Percentiles rank a stretch among this genome's conserved stretches.
Conservation (phyloP, 305 asterid species). For the Caryopteris hybrid region DNA sequence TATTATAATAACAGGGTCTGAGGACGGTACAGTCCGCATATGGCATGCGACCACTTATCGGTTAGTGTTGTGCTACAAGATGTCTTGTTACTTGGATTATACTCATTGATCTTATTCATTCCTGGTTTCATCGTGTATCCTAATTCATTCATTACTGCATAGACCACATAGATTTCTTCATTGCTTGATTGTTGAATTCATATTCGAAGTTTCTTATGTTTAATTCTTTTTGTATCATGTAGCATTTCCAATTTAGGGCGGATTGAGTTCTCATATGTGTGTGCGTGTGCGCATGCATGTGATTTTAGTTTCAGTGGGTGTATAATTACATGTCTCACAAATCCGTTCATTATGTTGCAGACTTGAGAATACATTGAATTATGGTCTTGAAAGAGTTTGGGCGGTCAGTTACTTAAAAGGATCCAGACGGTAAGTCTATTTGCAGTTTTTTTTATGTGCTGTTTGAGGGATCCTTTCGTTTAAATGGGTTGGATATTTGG, state of each 20-base stretch:
- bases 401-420: slow-evolving; percentile 87
- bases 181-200: background rate
- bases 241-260: background rate
- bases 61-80: slow-evolving; percentile 30
- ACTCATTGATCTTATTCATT: background rate
- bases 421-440: slow-evolving; percentile 72
- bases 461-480: slow-evolving; percentile 1
- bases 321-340: slow-evolving; percentile 19
- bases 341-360: slow-evolving; percentile 43
- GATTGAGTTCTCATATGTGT: background rate
- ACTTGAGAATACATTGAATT: slow-evolving; percentile 92
- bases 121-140: background rate
- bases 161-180: background rate
- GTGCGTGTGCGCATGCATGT: background rate
- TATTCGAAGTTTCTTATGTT: background rate
- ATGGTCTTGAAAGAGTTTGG: slow-evolving; percentile 99
- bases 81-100: slow-evolving; percentile 8
- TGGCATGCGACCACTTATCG: slow-evolving; percentile 99
- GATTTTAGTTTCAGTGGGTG: slow-evolving; percentile 12
- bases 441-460: slow-evolving; percentile 11
- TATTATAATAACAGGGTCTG: slow-evolving; percentile 93
- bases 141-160: background rate
- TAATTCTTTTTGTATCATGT: background rate
- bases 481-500: slow-evolving; percentile 9
- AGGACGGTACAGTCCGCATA: slow-evolving; percentile 98